Base-by-base conservation (phyloP, 1,139 yeast species). In the Lizanozyma gosingica region DNA sequence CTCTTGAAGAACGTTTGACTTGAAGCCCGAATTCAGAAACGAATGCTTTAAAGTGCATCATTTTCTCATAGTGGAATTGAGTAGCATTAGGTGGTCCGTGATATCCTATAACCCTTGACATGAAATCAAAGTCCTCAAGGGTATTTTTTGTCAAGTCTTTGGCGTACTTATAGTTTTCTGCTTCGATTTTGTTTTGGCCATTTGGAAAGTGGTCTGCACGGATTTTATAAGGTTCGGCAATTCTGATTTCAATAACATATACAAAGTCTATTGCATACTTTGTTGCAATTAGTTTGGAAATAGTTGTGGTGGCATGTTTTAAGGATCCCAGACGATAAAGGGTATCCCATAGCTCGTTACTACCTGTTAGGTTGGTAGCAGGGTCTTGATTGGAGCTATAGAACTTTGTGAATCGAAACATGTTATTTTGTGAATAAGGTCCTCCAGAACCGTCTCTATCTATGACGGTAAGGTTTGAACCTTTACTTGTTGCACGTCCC, bases 371-470 rank as follows among this genome's bases (percentile, higher is more conserved):
- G 41, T 47, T 58, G 34, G 45, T 53, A 43, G 42, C 38, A 46
- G 39, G 57, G 40, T 43, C 52, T 33, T 41, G 49, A 4, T 51
- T 51, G 3, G 51, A 47, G 34, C 55, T 58, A 14, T 52, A 56
- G n/a, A 47, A 35, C 37, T 63, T 66, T 27, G 65, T 57, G 45
- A 69, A 69, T 42, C 71, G 56, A 39, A 73, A 65, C 41, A 60
- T 67, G 37, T 63, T 63, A 47, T 73, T 73, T 41, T 66, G 78
- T 2, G 66, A 61, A 47, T 77, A 78, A 14, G 80, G 73, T 9
- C 73, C 71, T 8, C 83, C 83, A 2, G 80, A 73, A 0, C 83
- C 83, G 55, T 78, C 83, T 46, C 69, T 71, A 47, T 77, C 83
- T 54, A 73, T 59, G 36, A 55, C 43, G 15, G 53, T 52, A 18